phyloP scores from a whole-genome alignment of 228 moss, liverwort and hornwort genomes.

The Sphagnum fallax region DNA sequence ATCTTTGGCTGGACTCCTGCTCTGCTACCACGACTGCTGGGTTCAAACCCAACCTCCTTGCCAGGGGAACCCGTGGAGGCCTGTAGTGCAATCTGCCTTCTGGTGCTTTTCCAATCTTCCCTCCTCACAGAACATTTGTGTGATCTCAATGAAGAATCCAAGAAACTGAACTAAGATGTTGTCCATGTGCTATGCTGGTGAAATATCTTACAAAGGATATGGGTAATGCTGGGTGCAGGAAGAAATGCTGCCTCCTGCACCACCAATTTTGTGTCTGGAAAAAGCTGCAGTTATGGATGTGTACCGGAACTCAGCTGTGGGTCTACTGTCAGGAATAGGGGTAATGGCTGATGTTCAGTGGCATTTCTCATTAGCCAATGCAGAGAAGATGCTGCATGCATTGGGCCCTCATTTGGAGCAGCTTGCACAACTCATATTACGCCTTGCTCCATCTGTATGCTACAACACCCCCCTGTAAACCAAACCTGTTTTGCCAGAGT shows the following conservation, averaged over 20 bases:
- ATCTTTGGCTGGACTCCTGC: slow-evolving; percentile 77
- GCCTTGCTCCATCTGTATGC: slow-evolving; percentile 70
- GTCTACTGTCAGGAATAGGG: slow-evolving; percentile 57
- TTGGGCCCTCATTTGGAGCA: slow-evolving; percentile 72
- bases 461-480: not conserved
- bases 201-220: too few relatives aligned
- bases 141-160: not conserved
- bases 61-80: slow-evolving; percentile 81
- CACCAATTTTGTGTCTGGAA: slow-evolving; percentile 57
- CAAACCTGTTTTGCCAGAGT: not conserved
- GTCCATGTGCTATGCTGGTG: too few relatives aligned
- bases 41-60: slow-evolving; percentile 46
- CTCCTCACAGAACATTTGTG: not conserved
- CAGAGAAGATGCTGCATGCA: slow-evolving; percentile 53
- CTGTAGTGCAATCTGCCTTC: slow-evolving; percentile 75
- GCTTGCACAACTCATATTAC: slow-evolving; percentile 67
- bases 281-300: slow-evolving; percentile 67
- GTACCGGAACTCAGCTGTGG: slow-evolving; percentile 60
- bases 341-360: slow-evolving; percentile 65
- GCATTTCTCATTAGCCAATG: slow-evolving; percentile 43
- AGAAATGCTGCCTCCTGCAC: slow-evolving; percentile 73
- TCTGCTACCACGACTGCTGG: slow-evolving; percentile 75
- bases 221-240: slow-evolving; percentile 22
- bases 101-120: slow-evolving; percentile 34
- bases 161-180: too few relatives aligned